Percentiles rank a stretch among this genome's conserved stretches.
Conservation (phyloP, 2,329 filamentous ascomycete species). For the Mariannaea sp. region DNA sequence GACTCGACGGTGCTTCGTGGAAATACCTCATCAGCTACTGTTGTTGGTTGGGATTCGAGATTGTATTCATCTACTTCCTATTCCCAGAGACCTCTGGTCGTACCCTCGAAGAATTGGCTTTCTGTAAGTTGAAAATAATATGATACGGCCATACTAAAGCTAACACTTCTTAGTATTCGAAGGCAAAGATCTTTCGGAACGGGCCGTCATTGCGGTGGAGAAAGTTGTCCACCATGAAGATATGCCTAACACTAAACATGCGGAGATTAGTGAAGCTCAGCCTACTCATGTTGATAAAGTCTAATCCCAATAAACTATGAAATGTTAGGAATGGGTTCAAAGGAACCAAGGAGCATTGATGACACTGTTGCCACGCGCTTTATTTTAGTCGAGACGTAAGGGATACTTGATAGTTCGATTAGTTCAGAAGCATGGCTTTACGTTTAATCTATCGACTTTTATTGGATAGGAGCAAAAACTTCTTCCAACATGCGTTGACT, state of each 20-base stretch:
- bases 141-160: neutral
- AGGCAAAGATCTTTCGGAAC: conserved; percentile 10
- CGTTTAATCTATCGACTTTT: no score
- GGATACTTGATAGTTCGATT: no score
- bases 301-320: no score
- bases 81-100: conserved; percentile 82
- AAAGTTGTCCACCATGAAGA: conserved; percentile 12
- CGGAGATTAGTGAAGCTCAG: neutral
- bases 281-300: no score
- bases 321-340: no score
- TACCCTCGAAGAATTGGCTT: conserved; percentile 70
- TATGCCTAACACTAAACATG: neutral
- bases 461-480: no score
- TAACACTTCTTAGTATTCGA: conserved; percentile 14
- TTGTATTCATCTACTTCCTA: conserved; percentile 71
- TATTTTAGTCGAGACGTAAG: no score
- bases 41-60: conserved; percentile 49
- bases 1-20: conserved; percentile 47
- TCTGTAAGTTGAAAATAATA: conserved; percentile 46
- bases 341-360: no score
- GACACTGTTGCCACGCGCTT: no score
- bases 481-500: no score
- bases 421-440: no score
- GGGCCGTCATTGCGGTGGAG: conserved; percentile 6
- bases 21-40: conserved; percentile 51